Conservation (phyloP, 495 filamentous ascomycete species). For the Aspergillus biplanus region DNA sequence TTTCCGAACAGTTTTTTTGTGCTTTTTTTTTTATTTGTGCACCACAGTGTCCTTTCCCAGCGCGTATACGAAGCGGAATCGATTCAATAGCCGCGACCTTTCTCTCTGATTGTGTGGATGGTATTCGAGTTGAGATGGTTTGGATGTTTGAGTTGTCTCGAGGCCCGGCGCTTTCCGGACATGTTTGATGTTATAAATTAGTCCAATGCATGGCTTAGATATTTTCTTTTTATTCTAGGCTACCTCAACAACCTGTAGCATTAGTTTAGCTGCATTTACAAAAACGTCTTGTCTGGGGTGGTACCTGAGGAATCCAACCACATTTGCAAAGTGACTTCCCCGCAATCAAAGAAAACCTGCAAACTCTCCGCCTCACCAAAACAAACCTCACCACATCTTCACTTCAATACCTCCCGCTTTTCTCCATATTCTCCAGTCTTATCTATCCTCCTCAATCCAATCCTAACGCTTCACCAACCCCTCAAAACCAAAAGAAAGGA, state of each 20-base stretch:
- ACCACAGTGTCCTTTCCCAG: constrained; percentile 8
- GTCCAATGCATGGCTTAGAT: neutral
- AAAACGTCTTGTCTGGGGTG: too few species aligned
- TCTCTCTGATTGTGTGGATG: neutral
- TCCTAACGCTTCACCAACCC: neutral
- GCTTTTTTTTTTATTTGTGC: neutral
- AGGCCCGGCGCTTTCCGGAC: constrained; percentile 9
- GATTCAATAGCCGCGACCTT: neutral
- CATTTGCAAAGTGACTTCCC: too few species aligned
- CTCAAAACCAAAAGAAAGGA: neutral
- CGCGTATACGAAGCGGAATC: neutral
- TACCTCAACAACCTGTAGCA: too few species aligned
- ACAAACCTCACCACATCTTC: too few species aligned
- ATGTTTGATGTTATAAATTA: constrained; percentile 3
- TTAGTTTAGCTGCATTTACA: too few species aligned
- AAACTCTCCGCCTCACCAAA: too few species aligned
- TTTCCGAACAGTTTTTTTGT: constrained; percentile 4
- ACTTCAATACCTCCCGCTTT: too few species aligned
- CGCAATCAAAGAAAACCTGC: too few species aligned
- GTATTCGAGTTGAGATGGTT: neutral
- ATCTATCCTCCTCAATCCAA: neutral
- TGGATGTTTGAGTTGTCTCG: neutral
- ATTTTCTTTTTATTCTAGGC: too few species aligned
- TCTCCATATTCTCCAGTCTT: neutral
- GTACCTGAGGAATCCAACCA: too few species aligned